Base-by-base conservation (phyloP, 805 yeast genomes). In the Pichia phayaonensis region DNA sequence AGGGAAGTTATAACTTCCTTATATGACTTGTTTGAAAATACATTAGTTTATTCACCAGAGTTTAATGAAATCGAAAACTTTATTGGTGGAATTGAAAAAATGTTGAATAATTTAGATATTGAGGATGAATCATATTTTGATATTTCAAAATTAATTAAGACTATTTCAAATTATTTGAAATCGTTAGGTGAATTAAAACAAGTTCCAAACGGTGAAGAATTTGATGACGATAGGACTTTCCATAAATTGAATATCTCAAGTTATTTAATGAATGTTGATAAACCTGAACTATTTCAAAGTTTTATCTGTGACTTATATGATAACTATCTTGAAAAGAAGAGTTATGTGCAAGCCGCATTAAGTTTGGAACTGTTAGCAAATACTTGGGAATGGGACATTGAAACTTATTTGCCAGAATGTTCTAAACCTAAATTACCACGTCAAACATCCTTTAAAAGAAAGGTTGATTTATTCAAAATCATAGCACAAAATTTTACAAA, bases 211-310 rank as follows among this genome's bases (percentile, higher is more conserved):
- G 90, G 90, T 20, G 82, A 82, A 41, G 95, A 88, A 60, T 90
- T 85, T 65, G 92, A 86, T 59, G 92, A 86, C 63, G 96, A 89
- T 65, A 74, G 96, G 60, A 83, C 90, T 6, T 84, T 86, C 76
- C 86, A 84, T 62, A 80, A 80, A 53, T 73, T 89, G 61, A 84
- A 83, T 59, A 82, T 88, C 59, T 79, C 86, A 54, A 83, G 89
- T 41, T 87, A 80, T 67, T 72, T 89, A 65, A 77, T 84, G 73
- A 81, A 85, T 56, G 89, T 87, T 41, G 80, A 83, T 61, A 81
- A 81, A 58, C 92, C 94, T 0, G 94, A 86, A 64, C 72, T 85
- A 51, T 83, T 88, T 66, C 84, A 85, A 64, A 77, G 86, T n/a
- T 84, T 86, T 62, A 79, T 89, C 55, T 79, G 82, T 66, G 84